Evolutionary conservation across 2,329 filamentous ascomycete species (phyloP).

Genomic region (Madurella mycetomatis): DNA sequence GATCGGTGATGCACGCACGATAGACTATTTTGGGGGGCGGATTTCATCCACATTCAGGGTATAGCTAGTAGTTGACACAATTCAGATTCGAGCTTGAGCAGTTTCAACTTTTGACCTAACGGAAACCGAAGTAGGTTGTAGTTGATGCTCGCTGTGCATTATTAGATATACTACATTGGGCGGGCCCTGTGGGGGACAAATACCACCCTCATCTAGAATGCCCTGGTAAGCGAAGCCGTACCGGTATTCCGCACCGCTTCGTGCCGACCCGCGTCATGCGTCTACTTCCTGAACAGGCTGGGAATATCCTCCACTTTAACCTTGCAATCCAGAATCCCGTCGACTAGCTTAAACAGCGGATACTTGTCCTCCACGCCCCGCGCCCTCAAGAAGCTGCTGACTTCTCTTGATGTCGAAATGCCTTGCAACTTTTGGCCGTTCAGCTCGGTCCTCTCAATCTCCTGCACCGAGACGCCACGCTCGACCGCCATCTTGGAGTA

Average conservation of each 20-base stretch:
- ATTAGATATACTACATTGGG: neutral
- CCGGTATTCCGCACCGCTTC: neutral
- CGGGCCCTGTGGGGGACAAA: conserved; percentile 6
- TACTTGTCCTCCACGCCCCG: conserved; percentile 77
- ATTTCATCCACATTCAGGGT: too few species aligned
- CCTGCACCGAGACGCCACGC: conserved; percentile 72
- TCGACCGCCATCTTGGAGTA: conserved; percentile 86
- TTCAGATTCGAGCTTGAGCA: neutral
- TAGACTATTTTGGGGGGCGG: too few species aligned
- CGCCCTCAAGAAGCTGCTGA: conserved; percentile 80
- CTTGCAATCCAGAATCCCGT: conserved; percentile 68
- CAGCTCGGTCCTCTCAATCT: conserved; percentile 83
- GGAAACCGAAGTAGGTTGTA: neutral
- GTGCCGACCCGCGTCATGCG: neutral
- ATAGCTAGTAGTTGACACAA: neutral
- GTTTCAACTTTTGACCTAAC: neutral
- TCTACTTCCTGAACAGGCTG: conserved; percentile 40
- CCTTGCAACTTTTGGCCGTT: conserved; percentile 98
- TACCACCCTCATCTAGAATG: neutral
- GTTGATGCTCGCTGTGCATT: neutral
- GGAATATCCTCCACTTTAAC: conserved; percentile 79
- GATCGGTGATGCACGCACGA: neutral
- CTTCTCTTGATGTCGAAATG: conserved; percentile 85
- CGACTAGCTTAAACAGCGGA: conserved; percentile 84
- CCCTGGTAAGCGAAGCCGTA: neutral